Evolutionary conservation across 306 rosid species (phyloP).

Genomic region (Coriaria nepalensis): DNA sequence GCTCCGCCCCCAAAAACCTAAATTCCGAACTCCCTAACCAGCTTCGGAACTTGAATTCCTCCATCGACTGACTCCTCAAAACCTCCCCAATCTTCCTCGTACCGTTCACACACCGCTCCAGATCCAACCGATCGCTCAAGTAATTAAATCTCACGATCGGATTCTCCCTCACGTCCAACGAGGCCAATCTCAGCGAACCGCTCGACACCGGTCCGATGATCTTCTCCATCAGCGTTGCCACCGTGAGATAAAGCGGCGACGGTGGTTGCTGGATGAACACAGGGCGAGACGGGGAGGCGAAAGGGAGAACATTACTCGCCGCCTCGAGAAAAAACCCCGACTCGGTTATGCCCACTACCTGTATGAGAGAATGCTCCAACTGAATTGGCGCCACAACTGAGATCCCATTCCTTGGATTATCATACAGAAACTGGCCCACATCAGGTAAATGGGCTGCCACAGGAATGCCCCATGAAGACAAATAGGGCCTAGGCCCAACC

Average conservation of each 20-base stretch:
- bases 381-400: slow-evolving; percentile 59
- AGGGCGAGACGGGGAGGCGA: slow-evolving; percentile 28
- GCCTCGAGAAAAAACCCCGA: slow-evolving; percentile 76
- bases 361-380: slow-evolving; percentile 68
- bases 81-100: slow-evolving; percentile 45
- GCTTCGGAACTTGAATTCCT: slow-evolving; percentile 42
- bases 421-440: slow-evolving; percentile 68
- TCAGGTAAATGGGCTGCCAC: slow-evolving; percentile 53
- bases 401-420: slow-evolving; percentile 77
- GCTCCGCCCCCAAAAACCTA: slow-evolving; percentile 59
- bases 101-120: slow-evolving; percentile 69
- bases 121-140: slow-evolving; percentile 41
- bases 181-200: slow-evolving; percentile 51
- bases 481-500: slow-evolving; percentile 58
- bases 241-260: slow-evolving; percentile 44
- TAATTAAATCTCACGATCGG: slow-evolving; percentile 77
- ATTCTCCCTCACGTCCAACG: slow-evolving; percentile 38
- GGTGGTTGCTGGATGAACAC: slow-evolving; percentile 37
- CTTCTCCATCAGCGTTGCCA: slow-evolving; percentile 71
- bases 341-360: slow-evolving; percentile 71
- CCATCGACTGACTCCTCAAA: slow-evolving; percentile 45
- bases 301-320: slow-evolving; percentile 62
- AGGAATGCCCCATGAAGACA: slow-evolving; percentile 73
- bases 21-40: slow-evolving; percentile 47
- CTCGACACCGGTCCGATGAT: slow-evolving; percentile 48